Percentiles rank a stretch among this genome's conserved stretches.
Evolutionary conservation across 78 protist genomes (phyloP).

Genomic region (Cavenderia fasciculata): DNA sequence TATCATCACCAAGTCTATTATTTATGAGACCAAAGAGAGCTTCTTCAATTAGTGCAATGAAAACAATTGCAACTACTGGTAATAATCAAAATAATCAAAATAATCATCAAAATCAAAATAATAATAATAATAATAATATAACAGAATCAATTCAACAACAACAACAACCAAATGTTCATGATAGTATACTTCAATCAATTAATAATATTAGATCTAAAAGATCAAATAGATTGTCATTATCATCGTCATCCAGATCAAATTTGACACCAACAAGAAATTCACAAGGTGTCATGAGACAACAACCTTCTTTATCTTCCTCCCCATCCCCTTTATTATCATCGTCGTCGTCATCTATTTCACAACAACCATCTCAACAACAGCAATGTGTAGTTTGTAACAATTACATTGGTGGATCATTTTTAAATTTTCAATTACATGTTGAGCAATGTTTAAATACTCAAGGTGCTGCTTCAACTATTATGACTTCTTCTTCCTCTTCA

Average conservation of each 20-base stretch:
- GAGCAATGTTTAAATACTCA: constrained; percentile 22
- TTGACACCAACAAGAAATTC: constrained; percentile 1
- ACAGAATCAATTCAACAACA: too few species aligned
- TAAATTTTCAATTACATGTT: constrained; percentile 16
- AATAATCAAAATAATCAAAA: too few species aligned
- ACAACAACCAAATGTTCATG: neutral
- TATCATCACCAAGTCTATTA: neutral
- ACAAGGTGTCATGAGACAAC: neutral
- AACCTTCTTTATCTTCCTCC: too few species aligned
- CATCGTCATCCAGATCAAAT: neutral
- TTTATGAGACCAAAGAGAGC: neutral
- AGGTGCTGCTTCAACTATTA: too few species aligned
- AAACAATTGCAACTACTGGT: too few species aligned
- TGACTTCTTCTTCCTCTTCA: too few species aligned
- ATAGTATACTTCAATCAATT: neutral
- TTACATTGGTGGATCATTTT: neutral
- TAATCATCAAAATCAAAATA: too few species aligned
- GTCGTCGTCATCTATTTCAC: neutral
- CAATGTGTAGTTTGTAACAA: constrained; percentile 25
- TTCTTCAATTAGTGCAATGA: neutral
- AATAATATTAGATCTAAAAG: neutral
- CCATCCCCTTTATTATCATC: neutral
- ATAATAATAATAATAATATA: too few species aligned
- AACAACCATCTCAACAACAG: neutral
- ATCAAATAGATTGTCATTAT: neutral